Evolutionary conservation across 495 filamentous ascomycete species (phyloP).

Genomic region (Durotheca rogersii): DNA sequence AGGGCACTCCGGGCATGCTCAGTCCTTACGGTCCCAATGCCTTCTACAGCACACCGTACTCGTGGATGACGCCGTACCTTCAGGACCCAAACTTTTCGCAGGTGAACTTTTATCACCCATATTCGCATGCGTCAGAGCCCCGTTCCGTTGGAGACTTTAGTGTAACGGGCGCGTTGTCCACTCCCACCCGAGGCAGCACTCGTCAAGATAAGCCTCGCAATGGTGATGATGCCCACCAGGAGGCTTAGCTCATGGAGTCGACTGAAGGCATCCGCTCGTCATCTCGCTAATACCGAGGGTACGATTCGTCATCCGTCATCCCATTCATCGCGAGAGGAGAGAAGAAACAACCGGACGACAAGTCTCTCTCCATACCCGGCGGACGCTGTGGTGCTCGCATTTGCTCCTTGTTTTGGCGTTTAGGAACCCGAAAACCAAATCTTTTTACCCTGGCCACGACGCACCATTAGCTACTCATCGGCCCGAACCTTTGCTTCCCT

Average conservation of each 20-base stretch:
- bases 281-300: not conserved
- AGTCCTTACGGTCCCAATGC: not conserved
- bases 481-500: no score
- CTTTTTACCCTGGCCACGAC: not conserved
- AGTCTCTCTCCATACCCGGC: not conserved
- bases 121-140: not conserved
- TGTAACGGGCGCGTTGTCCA: not conserved
- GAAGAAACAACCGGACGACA: not conserved
- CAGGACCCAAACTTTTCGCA: slow-evolving; percentile 15
- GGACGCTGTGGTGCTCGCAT: not conserved
- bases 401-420: not conserved
- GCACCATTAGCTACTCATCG: not conserved
- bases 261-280: not conserved
- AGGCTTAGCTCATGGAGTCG: not conserved
- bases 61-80: slow-evolving; percentile 24
- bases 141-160: not conserved
- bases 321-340: not conserved
- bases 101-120: slow-evolving; percentile 1
- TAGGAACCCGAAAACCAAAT: no score
- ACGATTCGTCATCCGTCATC: not conserved
- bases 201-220: not conserved
- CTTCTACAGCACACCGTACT: slow-evolving; percentile 7
- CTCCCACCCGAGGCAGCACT: not conserved
- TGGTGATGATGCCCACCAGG: not conserved
- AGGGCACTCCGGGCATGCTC: slow-evolving; percentile 9